Conservation (phyloP, 352 stramenopile species). For the Pythium phragmitis region DNA sequence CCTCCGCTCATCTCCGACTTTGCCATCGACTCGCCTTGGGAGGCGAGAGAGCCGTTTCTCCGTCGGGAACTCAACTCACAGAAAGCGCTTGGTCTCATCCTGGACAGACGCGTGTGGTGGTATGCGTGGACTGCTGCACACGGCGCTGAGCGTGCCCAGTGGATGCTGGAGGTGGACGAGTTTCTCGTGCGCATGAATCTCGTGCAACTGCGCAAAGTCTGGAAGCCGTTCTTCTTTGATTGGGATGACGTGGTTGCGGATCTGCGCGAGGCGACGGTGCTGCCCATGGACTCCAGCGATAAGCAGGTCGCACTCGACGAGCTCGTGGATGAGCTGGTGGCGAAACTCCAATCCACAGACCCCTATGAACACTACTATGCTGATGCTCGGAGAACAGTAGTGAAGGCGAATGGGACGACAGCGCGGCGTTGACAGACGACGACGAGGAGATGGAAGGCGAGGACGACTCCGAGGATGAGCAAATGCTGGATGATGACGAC, state of each 20-base stretch:
- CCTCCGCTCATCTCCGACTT: no score
- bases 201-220: background rate
- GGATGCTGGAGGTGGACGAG: background rate
- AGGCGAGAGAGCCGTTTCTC: background rate
- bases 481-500: constrained; percentile 1
- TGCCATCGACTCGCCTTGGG: background rate
- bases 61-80: background rate
- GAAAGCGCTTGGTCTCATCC: background rate
- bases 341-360: background rate
- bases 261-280: background rate
- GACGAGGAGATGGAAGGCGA: constrained; percentile 1
- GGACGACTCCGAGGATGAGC: background rate
- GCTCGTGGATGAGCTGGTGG: background rate
- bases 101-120: background rate
- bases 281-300: background rate
- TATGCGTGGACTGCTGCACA: background rate
- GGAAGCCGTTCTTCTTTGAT: background rate
- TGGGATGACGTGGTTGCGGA: background rate
- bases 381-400: background rate
- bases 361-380: background rate
- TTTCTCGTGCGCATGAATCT: background rate
- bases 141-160: background rate
- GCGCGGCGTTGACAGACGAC: background rate
- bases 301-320: background rate
- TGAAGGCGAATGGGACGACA: background rate